Conservation (phyloP, 805 yeast species). For the Hanseniaspora guilliermondii region DNA sequence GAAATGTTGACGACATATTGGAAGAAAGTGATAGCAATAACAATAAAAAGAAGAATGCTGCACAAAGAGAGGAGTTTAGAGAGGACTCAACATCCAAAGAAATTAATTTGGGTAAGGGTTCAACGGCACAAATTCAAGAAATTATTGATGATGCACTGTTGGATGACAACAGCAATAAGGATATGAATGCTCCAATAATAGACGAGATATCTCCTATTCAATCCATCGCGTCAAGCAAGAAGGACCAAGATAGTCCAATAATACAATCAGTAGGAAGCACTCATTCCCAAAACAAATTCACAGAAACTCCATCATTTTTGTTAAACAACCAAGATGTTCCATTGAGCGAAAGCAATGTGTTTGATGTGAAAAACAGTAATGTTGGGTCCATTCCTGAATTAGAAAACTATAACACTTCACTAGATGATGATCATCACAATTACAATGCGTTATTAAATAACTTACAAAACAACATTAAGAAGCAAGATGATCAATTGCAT, state of each 20-base stretch:
- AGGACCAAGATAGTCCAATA: conserved; percentile 1
- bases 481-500: conserved; percentile 9
- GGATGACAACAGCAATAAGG: neutral
- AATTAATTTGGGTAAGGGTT: conserved; percentile 3
- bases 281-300: neutral
- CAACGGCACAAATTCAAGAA: conserved; percentile 11
- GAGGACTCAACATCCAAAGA: neutral
- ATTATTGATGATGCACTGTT: conserved; percentile 11
- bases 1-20: neutral
- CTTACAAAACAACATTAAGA: conserved; percentile 7
- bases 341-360: neutral
- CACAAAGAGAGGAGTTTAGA: neutral
- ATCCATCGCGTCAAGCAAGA: neutral
- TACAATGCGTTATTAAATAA: conserved; percentile 2
- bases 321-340: neutral
- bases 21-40: neutral
- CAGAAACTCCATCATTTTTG: conserved; percentile 1
- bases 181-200: conserved; percentile 3
- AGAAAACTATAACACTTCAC: neutral
- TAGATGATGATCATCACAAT: neutral
- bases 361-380: neutral
- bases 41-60: neutral
- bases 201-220: conserved; percentile 9
- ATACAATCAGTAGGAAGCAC: conserved; percentile 11
- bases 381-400: neutral